Conservation (phyloP, 1,139 yeast species). For the Suhomyces anneliseae region DNA sequence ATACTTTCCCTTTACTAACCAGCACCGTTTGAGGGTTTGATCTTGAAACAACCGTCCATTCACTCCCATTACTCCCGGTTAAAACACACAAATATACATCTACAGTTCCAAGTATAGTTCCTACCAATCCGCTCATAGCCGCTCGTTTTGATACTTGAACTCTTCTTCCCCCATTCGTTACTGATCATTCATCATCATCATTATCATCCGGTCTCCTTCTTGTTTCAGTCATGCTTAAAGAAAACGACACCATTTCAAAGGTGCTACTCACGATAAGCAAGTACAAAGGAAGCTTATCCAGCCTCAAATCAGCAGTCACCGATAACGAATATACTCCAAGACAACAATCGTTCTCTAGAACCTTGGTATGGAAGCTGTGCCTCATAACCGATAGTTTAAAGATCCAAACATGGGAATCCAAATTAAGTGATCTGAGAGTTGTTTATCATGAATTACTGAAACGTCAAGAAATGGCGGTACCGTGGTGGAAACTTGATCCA, state of each 20-base stretch:
- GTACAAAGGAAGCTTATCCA: constrained; percentile 34
- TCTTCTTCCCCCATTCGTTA: neutral
- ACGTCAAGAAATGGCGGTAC: constrained; percentile 36
- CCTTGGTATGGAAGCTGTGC: constrained; percentile 42
- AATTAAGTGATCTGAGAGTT: constrained; percentile 32
- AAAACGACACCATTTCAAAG: constrained; percentile 39
- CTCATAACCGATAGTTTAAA: constrained; percentile 41
- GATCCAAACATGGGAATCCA: constrained; percentile 36
- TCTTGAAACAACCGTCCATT: too few relatives aligned
- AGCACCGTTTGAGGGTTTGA: too few relatives aligned
- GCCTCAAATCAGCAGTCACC: constrained; percentile 33
- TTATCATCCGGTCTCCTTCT: neutral
- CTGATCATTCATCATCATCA: neutral
- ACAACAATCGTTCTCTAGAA: constrained; percentile 27
- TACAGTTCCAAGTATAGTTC: too few relatives aligned
- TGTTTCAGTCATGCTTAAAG: constrained; percentile 23
- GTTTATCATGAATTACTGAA: constrained; percentile 38
- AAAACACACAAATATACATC: too few relatives aligned
- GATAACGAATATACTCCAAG: constrained; percentile 34
- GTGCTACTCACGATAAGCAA: constrained; percentile 41
- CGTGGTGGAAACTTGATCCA: constrained; percentile 38
- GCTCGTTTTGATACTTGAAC: too few relatives aligned
- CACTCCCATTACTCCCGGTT: too few relatives aligned
- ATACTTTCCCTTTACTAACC: too few relatives aligned
- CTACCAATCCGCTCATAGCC: too few relatives aligned